These are phyloP conservation scores for Alternaria tenuissima DNA, from an alignment of 2,329 filamentous ascomycete species.

Conservation along the genomic window DNA sequence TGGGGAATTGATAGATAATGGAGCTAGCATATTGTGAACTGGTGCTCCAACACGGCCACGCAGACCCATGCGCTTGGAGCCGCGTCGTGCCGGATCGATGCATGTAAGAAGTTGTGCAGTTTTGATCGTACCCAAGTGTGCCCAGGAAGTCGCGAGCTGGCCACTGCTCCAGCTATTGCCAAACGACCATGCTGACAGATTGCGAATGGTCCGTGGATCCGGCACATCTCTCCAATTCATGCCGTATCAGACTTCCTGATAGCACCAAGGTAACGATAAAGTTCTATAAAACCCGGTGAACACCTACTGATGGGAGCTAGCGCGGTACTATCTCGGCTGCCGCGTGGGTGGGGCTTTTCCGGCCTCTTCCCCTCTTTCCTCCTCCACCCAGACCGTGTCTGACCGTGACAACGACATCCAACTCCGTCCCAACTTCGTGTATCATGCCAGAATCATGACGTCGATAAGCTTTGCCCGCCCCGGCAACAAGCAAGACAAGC, in stretches of 20 bases:
- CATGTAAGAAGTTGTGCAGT: background rate
- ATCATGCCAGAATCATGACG: constrained; percentile 25
- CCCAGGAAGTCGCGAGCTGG: background rate
- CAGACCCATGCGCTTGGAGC: background rate
- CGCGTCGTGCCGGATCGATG: background rate
- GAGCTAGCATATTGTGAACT: background rate
- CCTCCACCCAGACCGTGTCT: constrained; percentile 2
- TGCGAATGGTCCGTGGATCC: background rate
- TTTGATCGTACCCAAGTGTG: background rate
- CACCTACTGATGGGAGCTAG: constrained; percentile 10
- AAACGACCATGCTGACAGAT: background rate
- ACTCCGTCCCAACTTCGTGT: background rate
- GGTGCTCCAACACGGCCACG: background rate
- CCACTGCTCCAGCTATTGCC: background rate
- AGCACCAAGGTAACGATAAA: constrained; percentile 1
- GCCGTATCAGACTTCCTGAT: background rate
- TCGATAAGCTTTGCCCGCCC: constrained; percentile 26
- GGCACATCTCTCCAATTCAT: background rate
- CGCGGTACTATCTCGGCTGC: background rate
- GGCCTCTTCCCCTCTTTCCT: constrained; percentile 13
- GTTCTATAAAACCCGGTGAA: background rate
- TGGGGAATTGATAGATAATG: background rate
- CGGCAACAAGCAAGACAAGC: constrained; percentile 19
- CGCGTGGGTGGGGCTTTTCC: background rate
- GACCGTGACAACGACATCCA: background rate